Evolutionary conservation across 2,329 filamentous ascomycete species (phyloP).

Genomic region (Botrytis hyacinthi): DNA sequence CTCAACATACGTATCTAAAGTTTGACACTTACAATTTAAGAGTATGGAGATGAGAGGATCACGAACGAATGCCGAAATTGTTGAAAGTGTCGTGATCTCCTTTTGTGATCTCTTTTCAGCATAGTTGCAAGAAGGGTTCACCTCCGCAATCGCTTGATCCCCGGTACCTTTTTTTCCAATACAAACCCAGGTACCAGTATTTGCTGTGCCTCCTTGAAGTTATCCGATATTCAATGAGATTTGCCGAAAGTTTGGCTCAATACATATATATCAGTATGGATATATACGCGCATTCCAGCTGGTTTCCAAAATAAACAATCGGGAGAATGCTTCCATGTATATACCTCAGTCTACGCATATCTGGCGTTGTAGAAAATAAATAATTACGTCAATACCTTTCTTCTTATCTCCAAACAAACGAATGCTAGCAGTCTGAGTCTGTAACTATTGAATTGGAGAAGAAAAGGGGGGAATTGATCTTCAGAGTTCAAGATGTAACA

Average conservation of each 20-base stretch:
- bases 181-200: neutral
- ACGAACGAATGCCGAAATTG: neutral
- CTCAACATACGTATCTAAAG: neutral
- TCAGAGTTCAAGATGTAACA: neutral
- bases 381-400: neutral
- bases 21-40: neutral
- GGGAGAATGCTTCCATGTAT: neutral
- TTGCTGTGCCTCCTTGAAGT: neutral
- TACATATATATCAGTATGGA: neutral
- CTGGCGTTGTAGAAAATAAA: neutral
- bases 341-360: neutral
- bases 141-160: conserved; percentile 14
- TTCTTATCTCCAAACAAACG: neutral
- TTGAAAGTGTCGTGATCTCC: neutral
- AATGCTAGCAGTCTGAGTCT: neutral
- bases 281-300: conserved; percentile 1
- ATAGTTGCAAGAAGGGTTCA: neutral
- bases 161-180: neutral
- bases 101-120: neutral
- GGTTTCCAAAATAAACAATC: neutral
- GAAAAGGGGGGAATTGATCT: neutral
- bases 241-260: neutral
- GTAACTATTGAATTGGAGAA: neutral
- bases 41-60: neutral
- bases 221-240: neutral